These are phyloP conservation scores for Trichophyton simii DNA, from an alignment of 2,329 filamentous ascomycete genomes.

Conservation along the genomic window DNA sequence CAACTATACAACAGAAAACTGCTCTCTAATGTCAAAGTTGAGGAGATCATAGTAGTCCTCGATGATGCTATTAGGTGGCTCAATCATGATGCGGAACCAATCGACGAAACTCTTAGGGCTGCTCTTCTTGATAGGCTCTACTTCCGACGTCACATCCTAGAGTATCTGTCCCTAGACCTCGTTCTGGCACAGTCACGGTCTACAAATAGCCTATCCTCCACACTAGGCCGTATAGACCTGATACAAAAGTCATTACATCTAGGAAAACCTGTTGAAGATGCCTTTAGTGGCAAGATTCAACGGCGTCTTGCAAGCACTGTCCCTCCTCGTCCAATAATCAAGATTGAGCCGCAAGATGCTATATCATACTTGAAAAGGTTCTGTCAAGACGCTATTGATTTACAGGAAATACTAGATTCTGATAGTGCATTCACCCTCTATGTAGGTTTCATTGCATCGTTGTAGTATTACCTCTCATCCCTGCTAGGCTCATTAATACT, in stretches of 20 bases:
- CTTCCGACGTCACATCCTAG: conserved; percentile 46
- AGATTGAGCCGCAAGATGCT: conserved; percentile 60
- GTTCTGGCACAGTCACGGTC: conserved; percentile 21
- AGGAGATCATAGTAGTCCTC: conserved; percentile 45
- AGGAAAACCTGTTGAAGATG: conserved; percentile 54
- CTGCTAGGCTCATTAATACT: neutral
- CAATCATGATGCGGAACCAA: conserved; percentile 21
- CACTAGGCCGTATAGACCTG: conserved; percentile 36
- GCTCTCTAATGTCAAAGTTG: conserved; percentile 49
- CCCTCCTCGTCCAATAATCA: conserved; percentile 78
- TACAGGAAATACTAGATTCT: conserved; percentile 55
- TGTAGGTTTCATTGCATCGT: conserved; percentile 35
- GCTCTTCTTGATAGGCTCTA: conserved; percentile 55
- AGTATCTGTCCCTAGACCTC: conserved; percentile 28
- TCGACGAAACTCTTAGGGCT: conserved; percentile 28
- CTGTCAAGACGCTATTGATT: conserved; percentile 58
- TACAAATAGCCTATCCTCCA: conserved; percentile 21
- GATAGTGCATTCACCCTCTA: conserved; percentile 55
- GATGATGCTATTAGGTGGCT: conserved; percentile 45
- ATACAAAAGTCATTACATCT: conserved; percentile 51
- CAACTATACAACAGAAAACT: conserved; percentile 76
- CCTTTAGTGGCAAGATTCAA: conserved; percentile 84
- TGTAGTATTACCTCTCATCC: neutral
- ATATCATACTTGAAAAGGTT: conserved; percentile 56
- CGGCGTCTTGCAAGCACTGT: conserved; percentile 86